Evolutionary conservation across 2,329 filamentous ascomycete species (phyloP).

Genomic region (Colletotrichum graminicola): DNA sequence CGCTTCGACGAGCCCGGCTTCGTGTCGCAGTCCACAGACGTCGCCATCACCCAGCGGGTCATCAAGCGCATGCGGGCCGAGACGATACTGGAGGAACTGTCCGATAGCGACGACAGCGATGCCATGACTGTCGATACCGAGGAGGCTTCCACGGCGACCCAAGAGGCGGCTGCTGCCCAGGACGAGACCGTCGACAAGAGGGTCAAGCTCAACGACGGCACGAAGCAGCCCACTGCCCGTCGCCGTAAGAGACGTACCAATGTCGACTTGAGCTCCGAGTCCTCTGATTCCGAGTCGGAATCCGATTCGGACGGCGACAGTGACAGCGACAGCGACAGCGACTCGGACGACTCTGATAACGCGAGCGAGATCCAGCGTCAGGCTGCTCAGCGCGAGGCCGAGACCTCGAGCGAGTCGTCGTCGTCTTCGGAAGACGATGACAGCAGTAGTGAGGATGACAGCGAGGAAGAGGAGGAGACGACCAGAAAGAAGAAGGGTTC

Average conservation of each 20-base stretch:
- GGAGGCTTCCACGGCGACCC: slow-evolving; percentile 18
- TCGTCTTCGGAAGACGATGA: slow-evolving; percentile 55
- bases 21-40: slow-evolving; percentile 62
- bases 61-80: slow-evolving; percentile 75
- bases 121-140: slow-evolving; percentile 45
- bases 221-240: slow-evolving; percentile 60
- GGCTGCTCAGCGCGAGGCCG: slow-evolving; percentile 47
- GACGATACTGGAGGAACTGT: slow-evolving; percentile 67
- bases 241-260: slow-evolving; percentile 65
- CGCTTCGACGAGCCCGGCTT: slow-evolving; percentile 66
- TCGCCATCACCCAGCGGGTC: slow-evolving; percentile 65
- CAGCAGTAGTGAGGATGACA: slow-evolving; percentile 46
- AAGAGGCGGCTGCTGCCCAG: slow-evolving; percentile 44
- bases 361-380: slow-evolving; percentile 52
- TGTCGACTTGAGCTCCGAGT: slow-evolving; percentile 54
- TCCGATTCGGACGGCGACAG: slow-evolving; percentile 28
- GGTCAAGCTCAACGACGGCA: slow-evolving; percentile 59
- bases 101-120: slow-evolving; percentile 59
- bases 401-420: slow-evolving; percentile 58
- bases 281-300: slow-evolving; percentile 51
- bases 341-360: slow-evolving; percentile 48
- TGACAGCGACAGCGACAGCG: slow-evolving; percentile 43
- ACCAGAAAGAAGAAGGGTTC: slow-evolving; percentile 26
- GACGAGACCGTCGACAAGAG: slow-evolving; percentile 53
- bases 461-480: slow-evolving; percentile 45